These are phyloP conservation scores for Dendrocalamus sinicus DNA, from an alignment of 176 grass and related monocot genomes.

Conservation along the genomic window DNA sequence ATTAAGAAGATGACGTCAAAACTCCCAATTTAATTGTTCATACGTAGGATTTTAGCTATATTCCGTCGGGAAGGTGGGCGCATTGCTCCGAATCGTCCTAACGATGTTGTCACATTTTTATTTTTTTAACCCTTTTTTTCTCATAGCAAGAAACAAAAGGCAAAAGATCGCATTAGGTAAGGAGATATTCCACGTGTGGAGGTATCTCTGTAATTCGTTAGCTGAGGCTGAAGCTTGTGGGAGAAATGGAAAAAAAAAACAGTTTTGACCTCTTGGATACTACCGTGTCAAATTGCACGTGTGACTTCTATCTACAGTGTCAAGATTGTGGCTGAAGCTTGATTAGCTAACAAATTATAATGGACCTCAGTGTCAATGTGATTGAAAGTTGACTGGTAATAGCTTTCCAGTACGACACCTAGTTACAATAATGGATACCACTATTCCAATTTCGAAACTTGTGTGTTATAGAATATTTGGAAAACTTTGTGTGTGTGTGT, in stretches of 20 bases:
- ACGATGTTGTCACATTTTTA: constrained; percentile 18
- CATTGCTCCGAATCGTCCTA: neutral
- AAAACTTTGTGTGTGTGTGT: no score
- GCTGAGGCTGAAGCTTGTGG: neutral
- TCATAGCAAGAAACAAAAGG: constrained; percentile 31
- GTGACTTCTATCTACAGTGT: neutral
- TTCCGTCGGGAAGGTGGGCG: no score
- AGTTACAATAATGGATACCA: neutral
- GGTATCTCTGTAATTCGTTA: constrained; percentile 17
- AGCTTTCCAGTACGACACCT: neutral
- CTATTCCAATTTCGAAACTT: neutral
- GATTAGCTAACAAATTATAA: neutral
- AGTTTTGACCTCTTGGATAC: constrained; percentile 7
- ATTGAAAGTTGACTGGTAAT: neutral
- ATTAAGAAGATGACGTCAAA: neutral
- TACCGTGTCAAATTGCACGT: neutral
- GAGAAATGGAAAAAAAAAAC: neutral
- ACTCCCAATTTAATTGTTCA: neutral
- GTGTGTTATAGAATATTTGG: neutral
- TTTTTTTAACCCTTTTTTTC: neutral
- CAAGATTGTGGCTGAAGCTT: constrained; percentile 15
- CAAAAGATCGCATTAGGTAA: constrained; percentile 46
- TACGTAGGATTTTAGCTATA: neutral
- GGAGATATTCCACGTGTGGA: constrained; percentile 45
- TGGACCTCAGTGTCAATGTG: neutral